Percentiles rank a stretch among this genome's conserved stretches.
Conservation (phyloP, 768 basidiomycete species). For the Gelatoporia subvermispora region DNA sequence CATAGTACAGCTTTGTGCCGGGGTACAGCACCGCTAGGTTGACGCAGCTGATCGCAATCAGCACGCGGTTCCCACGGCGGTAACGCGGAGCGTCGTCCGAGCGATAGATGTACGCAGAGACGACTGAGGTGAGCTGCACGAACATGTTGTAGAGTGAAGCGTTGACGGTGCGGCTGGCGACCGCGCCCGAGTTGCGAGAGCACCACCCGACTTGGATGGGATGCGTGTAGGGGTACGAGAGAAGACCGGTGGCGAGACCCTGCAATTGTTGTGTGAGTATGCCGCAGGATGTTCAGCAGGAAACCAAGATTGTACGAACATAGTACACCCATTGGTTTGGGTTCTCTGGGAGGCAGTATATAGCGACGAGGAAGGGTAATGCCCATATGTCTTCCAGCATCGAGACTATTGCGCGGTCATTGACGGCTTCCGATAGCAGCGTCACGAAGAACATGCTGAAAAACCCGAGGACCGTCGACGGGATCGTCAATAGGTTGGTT, state of each 20-base stretch:
- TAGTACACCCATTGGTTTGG: constrained; percentile 52
- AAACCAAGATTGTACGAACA: constrained; percentile 26
- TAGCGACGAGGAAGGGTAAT: constrained; percentile 54
- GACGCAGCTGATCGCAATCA: constrained; percentile 49
- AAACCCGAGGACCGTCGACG: constrained; percentile 46
- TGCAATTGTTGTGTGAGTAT: constrained; percentile 9
- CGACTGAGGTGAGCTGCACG: constrained; percentile 37
- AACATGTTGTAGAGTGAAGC: constrained; percentile 60
- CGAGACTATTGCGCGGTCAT: constrained; percentile 50
- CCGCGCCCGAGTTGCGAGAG: constrained; percentile 55
- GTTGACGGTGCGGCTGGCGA: constrained; percentile 55
- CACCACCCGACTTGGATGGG: constrained; percentile 56
- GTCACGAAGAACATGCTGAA: constrained; percentile 48
- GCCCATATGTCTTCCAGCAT: constrained; percentile 55
- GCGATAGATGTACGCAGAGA: constrained; percentile 55
- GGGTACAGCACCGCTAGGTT: constrained; percentile 52
- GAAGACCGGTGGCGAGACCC: constrained; percentile 39
- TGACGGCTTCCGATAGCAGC: constrained; percentile 44
- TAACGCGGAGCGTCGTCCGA: constrained; percentile 54
- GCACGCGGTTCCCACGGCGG: constrained; percentile 49
- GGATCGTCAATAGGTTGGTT: constrained; percentile 59
- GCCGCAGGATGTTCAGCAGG: neutral
- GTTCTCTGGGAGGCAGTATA: constrained; percentile 43
- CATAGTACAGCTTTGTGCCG: constrained; percentile 48
- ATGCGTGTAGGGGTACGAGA: constrained; percentile 47